phyloP scores from a whole-genome alignment of 169 alveolate species.

The Eimeria maxima region DNA sequence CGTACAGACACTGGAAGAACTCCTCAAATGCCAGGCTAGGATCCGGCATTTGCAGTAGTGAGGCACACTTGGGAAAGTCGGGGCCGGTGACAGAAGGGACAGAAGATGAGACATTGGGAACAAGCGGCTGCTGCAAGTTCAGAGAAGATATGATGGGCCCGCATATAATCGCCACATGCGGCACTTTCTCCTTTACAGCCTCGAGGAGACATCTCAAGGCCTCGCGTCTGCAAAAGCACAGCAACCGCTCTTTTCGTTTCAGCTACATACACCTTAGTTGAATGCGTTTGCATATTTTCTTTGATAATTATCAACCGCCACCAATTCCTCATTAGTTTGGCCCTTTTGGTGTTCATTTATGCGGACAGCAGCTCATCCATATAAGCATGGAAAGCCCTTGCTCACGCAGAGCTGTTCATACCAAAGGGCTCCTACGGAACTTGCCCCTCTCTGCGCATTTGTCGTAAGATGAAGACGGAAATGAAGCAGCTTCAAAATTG shows the following conservation, averaged over 20 bases:
- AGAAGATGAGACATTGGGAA: slow-evolving; percentile 39
- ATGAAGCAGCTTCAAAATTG: neutral
- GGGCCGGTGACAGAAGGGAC: slow-evolving; percentile 27
- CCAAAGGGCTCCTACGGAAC: neutral
- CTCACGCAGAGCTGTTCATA: neutral
- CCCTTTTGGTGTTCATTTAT: neutral
- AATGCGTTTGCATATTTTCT: neutral
- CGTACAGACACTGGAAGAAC: slow-evolving; percentile 68
- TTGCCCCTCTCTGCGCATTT: neutral
- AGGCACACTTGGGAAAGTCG: slow-evolving; percentile 56
- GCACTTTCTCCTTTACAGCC: slow-evolving; percentile 73
- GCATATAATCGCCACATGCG: slow-evolving; percentile 70
- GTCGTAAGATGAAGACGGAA: neutral
- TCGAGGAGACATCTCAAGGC: slow-evolving; percentile 53
- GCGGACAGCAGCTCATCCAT: neutral
- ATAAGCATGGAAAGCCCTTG: neutral
- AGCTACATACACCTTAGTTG: neutral
- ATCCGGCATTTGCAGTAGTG: slow-evolving; percentile 59
- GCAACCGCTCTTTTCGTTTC: neutral
- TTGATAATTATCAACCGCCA: neutral
- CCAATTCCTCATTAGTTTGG: neutral
- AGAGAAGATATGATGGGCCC: slow-evolving; percentile 79
- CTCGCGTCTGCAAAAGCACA: slow-evolving; percentile 62
- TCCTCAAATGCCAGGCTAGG: slow-evolving; percentile 7
- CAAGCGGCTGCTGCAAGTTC: slow-evolving; percentile 67